These are phyloP conservation scores for Coniella vitis DNA, from an alignment of 2,329 filamentous ascomycete species.

Conservation along the genomic window DNA sequence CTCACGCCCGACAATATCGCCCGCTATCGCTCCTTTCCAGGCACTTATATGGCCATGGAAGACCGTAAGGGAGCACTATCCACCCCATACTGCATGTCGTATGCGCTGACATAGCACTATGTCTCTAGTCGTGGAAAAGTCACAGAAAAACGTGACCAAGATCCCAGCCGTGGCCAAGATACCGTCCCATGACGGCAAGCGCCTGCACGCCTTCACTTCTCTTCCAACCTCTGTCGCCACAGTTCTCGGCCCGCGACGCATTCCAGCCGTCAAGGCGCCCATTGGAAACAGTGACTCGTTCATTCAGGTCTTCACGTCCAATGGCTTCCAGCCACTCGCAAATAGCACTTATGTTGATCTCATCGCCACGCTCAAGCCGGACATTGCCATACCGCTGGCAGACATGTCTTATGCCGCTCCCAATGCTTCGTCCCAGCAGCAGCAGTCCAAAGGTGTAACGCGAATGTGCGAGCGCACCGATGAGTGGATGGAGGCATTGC, in stretches of 20 bases:
- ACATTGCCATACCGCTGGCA: conserved; percentile 72
- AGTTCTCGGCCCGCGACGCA: conserved; percentile 70
- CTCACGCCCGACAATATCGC: conserved; percentile 76
- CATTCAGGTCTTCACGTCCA: conserved; percentile 76
- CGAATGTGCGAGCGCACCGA: conserved; percentile 86
- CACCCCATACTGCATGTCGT: conserved; percentile 1
- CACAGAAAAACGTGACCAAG: conserved; percentile 30
- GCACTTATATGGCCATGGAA: conserved; percentile 78
- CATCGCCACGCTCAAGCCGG: conserved; percentile 61
- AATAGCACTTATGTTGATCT: conserved; percentile 63
- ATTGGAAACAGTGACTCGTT: conserved; percentile 63
- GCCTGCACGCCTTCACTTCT: conserved; percentile 71
- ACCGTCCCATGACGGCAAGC: conserved; percentile 35
- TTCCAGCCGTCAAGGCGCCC: conserved; percentile 67
- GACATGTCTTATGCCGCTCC: conserved; percentile 53
- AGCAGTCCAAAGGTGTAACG: conserved; percentile 64
- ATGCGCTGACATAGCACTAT: neutral
- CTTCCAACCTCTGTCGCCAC: conserved; percentile 59
- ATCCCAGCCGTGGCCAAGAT: conserved; percentile 39
- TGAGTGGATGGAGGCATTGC: conserved; percentile 67
- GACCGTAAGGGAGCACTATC: conserved; percentile 62
- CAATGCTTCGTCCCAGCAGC: conserved; percentile 39
- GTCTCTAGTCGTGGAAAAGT: conserved; percentile 46
- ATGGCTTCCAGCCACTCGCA: conserved; percentile 70
- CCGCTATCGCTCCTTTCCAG: conserved; percentile 57